Percentiles rank a stretch among this genome's conserved stretches.
Evolutionary conservation across 139 green algal species (phyloP).

Genomic region (Volvox africanus): DNA sequence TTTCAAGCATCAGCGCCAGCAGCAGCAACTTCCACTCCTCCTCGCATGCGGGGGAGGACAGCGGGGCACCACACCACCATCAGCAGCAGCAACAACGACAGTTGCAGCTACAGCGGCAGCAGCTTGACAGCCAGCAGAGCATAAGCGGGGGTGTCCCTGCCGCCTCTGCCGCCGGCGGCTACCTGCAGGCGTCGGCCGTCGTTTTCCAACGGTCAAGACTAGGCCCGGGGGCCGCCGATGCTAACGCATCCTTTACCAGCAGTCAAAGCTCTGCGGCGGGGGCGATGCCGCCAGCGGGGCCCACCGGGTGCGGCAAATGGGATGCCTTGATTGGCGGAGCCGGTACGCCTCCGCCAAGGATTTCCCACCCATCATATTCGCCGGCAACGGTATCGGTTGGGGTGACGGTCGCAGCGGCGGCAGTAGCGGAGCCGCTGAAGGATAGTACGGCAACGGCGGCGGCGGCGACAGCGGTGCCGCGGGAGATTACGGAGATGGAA

Average conservation of each 20-base stretch:
- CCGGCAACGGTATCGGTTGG: neutral
- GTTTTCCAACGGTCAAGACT: neutral
- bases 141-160: neutral
- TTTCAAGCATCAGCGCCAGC: neutral
- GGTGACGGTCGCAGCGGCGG: neutral
- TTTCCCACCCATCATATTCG: neutral
- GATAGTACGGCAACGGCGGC: neutral
- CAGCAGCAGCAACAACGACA: neutral
- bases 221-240: neutral
- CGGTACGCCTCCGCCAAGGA: neutral
- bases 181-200: neutral
- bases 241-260: neutral
- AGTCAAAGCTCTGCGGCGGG: neutral
- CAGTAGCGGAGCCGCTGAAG: neutral
- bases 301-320: neutral
- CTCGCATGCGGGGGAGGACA: neutral
- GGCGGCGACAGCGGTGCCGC: neutral
- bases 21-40: conserved; percentile 23
- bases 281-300: neutral
- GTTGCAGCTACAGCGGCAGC: neutral
- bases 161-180: neutral
- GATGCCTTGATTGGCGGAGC: neutral
- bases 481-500: neutral
- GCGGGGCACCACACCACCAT: neutral
- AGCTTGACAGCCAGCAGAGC: neutral